Base-by-base conservation (phyloP, 257 asterid species). In the Scutellaria galericulata region DNA sequence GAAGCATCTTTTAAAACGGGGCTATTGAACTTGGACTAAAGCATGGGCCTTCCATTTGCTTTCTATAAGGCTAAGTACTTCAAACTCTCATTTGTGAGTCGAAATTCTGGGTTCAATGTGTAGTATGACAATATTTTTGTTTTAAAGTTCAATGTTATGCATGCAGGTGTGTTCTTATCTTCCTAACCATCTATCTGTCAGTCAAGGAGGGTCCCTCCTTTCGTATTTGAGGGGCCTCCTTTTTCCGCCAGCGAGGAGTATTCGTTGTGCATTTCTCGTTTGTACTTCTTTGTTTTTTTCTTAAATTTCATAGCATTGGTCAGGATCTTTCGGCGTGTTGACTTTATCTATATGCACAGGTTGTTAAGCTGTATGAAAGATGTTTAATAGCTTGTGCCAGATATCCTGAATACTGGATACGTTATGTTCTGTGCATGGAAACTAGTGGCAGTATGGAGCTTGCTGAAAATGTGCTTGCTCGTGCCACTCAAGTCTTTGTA, bases 161-260 rank as follows among this genome's bases (percentile, higher is more conserved):
- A 92, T 92, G 99, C 99, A 95, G 99, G 99, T 92, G 90, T 88
- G 88, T 87, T 82, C 91, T 95, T 91, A 85, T 87, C 97, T 90
- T 88, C 98, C 92, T 95, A 91, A 95, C 89, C 95, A 88, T 95
- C 93, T 91, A 79, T 88, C 88, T 89, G 87, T 88, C 96, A 84
- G 90, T 87, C 94, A 77, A 86, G 96, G 96, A 87, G 87, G 95
- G 88, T 84, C 95, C 98, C 96, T 83, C 89, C 80, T 71, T 81
- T 79, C 79, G 60, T 83, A 84, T 79, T 82, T 84, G 91, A 89
- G 92, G 97, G 99, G 96, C 89, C 96, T 88, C 89, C 86, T 89
- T 86, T 88, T 87, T 95, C 84, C 91, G 75, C 87, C 89, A 80
- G 84, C 76, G 87, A 73, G 78, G 96, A 84, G 96, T 92, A 90